These are phyloP conservation scores for Coelastrella sp. DNA, from an alignment of 139 green algal species.

Conservation along the genomic window DNA sequence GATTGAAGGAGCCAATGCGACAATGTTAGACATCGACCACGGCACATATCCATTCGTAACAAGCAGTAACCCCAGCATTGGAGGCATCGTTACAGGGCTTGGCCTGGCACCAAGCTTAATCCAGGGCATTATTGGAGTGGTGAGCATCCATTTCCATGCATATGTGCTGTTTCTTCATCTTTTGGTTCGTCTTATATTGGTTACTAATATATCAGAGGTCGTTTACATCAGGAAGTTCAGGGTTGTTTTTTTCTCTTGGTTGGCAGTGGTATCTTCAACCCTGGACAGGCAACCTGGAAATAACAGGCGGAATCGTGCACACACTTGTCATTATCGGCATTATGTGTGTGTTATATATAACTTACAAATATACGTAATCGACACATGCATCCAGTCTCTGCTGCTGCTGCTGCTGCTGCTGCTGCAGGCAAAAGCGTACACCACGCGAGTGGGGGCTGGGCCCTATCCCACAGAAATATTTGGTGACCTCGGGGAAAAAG, in stretches of 20 bases:
- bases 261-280: background rate
- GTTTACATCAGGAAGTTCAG: too few species aligned
- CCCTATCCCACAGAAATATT: conserved; percentile 98
- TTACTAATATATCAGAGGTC: background rate
- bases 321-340: background rate
- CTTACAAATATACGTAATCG: too few species aligned
- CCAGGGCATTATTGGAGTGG: conserved; percentile 93
- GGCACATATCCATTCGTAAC: conserved; percentile 99
- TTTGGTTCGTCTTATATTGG: background rate
- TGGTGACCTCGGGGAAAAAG: conserved; percentile 85
- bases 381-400: background rate
- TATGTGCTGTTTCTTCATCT: background rate
- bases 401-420: background rate
- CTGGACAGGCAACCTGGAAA: too few species aligned
- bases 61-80: conserved; percentile 96
- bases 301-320: background rate
- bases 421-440: conserved; percentile 97
- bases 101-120: conserved; percentile 93
- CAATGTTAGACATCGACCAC: conserved; percentile 99
- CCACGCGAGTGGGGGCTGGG: conserved; percentile 94
- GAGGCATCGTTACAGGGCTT: conserved; percentile 93
- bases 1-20: conserved; percentile 99
- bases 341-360: background rate
- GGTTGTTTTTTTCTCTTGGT: too few species aligned
- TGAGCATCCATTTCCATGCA: conserved; percentile 47